Evolutionary conservation across 2,329 filamentous ascomycete genomes (phyloP).

Genomic region (Fusarium agapanthi): DNA sequence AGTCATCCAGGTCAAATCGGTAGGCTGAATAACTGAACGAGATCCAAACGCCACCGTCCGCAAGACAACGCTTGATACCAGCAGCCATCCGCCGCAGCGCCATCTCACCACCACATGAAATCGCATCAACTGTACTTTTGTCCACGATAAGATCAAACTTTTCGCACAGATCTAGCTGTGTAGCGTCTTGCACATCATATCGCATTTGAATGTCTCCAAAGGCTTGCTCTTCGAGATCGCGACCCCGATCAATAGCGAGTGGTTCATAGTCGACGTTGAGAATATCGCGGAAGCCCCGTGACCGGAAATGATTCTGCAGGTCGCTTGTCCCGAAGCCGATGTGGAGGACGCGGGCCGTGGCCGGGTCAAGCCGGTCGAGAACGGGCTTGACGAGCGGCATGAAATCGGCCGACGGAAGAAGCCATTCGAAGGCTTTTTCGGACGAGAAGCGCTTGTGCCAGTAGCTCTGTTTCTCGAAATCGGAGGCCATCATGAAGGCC

Average conservation of each 20-base stretch:
- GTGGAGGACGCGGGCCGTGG: conserved; percentile 52
- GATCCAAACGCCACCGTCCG: conserved; percentile 54
- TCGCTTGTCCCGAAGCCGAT: conserved; percentile 61
- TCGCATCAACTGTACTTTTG: conserved; percentile 59
- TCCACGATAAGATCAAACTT: conserved; percentile 57
- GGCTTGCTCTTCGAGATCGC: conserved; percentile 48
- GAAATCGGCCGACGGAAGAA: conserved; percentile 53
- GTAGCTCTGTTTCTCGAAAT: conserved; percentile 60
- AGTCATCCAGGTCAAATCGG: conserved; percentile 49
- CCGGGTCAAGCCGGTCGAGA: conserved; percentile 42
- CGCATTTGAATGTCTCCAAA: conserved; percentile 56
- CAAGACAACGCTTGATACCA: conserved; percentile 48
- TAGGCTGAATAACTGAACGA: conserved; percentile 57
- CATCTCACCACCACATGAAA: conserved; percentile 55
- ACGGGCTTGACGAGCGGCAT: conserved; percentile 51
- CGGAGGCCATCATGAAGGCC: conserved; percentile 41
- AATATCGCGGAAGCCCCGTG: conserved; percentile 52
- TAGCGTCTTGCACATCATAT: conserved; percentile 58
- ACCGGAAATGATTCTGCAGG: conserved; percentile 57
- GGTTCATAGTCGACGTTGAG: conserved; percentile 62
- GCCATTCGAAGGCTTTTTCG: conserved; percentile 60
- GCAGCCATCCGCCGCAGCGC: conserved; percentile 51
- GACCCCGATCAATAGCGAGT: conserved; percentile 55
- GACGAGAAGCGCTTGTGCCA: conserved; percentile 58
- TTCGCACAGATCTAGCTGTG: conserved; percentile 43